Base-by-base conservation (phyloP, 1,284 basidiomycete species). In the Mrakiaceae sp. region DNA sequence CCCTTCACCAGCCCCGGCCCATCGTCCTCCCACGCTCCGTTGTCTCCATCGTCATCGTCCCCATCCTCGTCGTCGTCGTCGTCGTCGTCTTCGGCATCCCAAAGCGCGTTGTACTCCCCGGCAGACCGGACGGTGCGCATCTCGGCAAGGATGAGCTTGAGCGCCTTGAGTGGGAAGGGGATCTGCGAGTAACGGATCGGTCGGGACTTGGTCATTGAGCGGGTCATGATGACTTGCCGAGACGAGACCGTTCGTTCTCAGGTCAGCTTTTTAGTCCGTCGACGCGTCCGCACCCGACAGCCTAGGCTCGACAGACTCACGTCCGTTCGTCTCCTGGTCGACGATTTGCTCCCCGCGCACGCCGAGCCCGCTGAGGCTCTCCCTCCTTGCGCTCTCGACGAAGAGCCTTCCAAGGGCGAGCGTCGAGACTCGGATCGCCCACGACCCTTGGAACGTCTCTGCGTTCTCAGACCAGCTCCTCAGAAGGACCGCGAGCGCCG, bases 281-380 rank as follows among this genome's bases (percentile, higher is more conserved):
- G 27, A 27, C 3, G 10, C 4, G 8, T 16, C 14, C 9, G 40
- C n/a, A 54, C 16, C 16, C 14, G 1, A n/a, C 40, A 44, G 43
- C 43, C 16, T 44, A 51, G 14, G 27, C 10, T 12, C n/a, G 58
- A 14, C 42, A 51, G 12, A 76, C 86, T 79, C 73, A 90, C 90
- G 85, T 76, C 93, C 82, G 69, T 83, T 82, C 52, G 87, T 91
- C 70, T 84, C 83, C 3, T 84, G 83, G 64, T 83, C 86, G 64
- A 95, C 81, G 58, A 98, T 85, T 66, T 96, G 83, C 73, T 97
- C 93, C n/a, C 95, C 95, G 72, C 91, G 90, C 51, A 98, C 95
- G 46, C 80, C 75, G 27, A 94, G 77, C 43, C 76, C 79, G 66
- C 82, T 81, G 68, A 97, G 72, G 66, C 81, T 83, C 8, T 84